These are phyloP conservation scores for Quillaja saponaria DNA, from an alignment of 306 rosid species.

Conservation along the genomic window DNA sequence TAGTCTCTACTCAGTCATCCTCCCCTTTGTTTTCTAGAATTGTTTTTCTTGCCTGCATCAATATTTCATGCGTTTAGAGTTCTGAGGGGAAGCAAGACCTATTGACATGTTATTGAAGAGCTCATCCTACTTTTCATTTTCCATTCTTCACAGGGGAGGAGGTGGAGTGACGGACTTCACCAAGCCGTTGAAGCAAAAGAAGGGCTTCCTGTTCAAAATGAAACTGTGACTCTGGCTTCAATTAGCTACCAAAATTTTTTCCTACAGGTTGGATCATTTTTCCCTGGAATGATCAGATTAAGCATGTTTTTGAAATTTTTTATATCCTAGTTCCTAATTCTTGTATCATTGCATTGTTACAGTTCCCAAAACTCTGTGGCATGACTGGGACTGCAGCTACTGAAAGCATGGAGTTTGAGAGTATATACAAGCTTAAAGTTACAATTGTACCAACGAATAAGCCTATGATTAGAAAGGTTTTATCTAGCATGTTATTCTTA, in stretches of 20 bases:
- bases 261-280: constrained; percentile 74
- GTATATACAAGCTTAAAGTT: constrained; percentile 97
- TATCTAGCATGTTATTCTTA: constrained; percentile 29
- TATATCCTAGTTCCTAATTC: constrained; percentile 20
- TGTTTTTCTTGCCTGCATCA: no score
- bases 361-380: constrained; percentile 98
- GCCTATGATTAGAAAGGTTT: constrained; percentile 95
- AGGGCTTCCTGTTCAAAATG: constrained; percentile 91
- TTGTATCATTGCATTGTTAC: constrained; percentile 37
- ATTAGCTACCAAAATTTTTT: constrained; percentile 98
- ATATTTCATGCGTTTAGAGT: no score
- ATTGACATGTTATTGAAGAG: no score
- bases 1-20: no score
- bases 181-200: constrained; percentile 99
- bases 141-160: constrained; percentile 98
- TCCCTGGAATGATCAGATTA: constrained; percentile 22
- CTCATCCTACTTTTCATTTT: no score
- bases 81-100: constrained; percentile 20
- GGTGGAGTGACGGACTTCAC: constrained; percentile 99
- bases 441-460: constrained; percentile 93
- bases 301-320: constrained; percentile 27
- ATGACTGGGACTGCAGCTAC: constrained; percentile 99
- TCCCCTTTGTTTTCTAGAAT: no score
- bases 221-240: constrained; percentile 94
- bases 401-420: constrained; percentile 94